Evolutionary conservation across 2,329 filamentous ascomycete species (phyloP), one percentile per base, ranked within the genome.

Genomic region (Trichoderma sp.): DNA sequence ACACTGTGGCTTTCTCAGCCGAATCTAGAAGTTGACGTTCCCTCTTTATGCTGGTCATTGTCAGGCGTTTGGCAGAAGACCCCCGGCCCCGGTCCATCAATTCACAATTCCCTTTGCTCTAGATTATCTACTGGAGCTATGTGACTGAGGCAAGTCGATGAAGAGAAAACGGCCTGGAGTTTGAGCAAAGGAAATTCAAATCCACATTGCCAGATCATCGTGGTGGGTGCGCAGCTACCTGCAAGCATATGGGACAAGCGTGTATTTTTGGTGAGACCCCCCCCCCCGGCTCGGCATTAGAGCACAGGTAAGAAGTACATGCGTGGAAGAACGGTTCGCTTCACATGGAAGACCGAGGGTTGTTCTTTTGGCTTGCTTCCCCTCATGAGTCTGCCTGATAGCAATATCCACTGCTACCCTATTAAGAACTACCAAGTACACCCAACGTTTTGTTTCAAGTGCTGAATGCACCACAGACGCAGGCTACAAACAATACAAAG

Each of bases 271-370:
- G 41, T 24, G 41, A 56, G 38, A 64, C 50, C 31, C 60, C 71
- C n/a, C 35, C 35, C 63, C 60, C 63, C 74, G 78, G 79, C 76
- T 79, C 77, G 77, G 76, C 76, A 76, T 77, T 79, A 71, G 7
- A 45, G 68, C n/a, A 50, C 59, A 45, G 11, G 68, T 50, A 71
- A 38, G 38, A 33, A 16, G 38, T 63, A 73, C 60, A 63, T 78
- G 79, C 76, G 78, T 75, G 77, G 77, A 78, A 77, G 79, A 62
- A 80, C 76, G 78, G 77, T 75, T 77, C 77, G 79, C 77, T 77
- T 79, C 75, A 77, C 76, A 78, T 78, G 75, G 76, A 77, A 79
- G 75, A 76, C 78, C 74, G 75, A 76, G 75, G 41, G 72, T 53
- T 72, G 66, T 76, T 77, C 71, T 60, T 59, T 77, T 53, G 50